Evolutionary conservation across 331 rosid species (phyloP), one percentile per base, ranked within the genome.

Genomic region (Phaseolus coccineus): DNA sequence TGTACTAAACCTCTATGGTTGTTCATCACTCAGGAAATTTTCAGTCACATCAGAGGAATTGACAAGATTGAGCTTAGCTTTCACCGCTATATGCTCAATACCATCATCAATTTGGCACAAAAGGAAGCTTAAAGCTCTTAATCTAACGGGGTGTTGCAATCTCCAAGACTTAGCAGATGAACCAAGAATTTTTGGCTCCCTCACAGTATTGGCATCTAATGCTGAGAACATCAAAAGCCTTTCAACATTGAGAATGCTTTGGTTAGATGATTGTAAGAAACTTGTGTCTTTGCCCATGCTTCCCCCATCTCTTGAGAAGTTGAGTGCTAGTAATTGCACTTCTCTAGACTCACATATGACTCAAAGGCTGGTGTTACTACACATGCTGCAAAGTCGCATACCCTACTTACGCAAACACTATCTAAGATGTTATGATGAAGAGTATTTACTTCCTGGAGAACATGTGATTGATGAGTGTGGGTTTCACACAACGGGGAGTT

Each of bases 371-470:
- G 65, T 58, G 39, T 58, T 58, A 12, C 37, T 27, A 27, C 65
- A 77, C 66, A n/a, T 14, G 63, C 24, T 76, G 14, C 53, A 59
- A 0, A 30, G 3, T 13, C 8, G 65, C 39, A 58, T 58, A 58
- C 65, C 65, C 37, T 58, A 27, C 65, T 2, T 56, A 24, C 31
- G 15, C 14, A 56, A 3, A 25, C 14, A 56, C 33, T 0, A 27
- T 58, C 65, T 58, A 4, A 58, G 12, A 0, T 25, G 65, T 58
- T 58, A 58, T 27, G 65, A 58, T 2, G 35, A 28, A 39, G 53
- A 11, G 4, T 70, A 24, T 55, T 63, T 76, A 1, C 0, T 56
- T 16, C 82, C 82, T 0, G 82, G 82, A 3, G 58, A 3, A 22
- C 48, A 40, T 15, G 77, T 78, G 58, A 67, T 25, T 0, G 2